Evolutionary conservation across 2,329 filamentous ascomycete species (phyloP).

Genomic region (Eurotiales sp.): DNA sequence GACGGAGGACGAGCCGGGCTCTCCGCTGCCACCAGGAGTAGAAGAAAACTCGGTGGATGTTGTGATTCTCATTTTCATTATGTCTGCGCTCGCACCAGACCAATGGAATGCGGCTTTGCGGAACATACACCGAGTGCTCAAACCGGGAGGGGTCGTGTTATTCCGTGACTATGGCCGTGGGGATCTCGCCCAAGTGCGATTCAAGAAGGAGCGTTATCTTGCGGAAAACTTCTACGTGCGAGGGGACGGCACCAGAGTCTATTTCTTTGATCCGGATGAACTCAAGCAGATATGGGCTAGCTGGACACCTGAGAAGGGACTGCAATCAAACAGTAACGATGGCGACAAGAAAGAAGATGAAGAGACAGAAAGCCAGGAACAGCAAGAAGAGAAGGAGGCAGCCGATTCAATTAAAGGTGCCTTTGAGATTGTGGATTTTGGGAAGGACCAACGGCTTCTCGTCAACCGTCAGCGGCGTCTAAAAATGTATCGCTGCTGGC

Average conservation of each 20-base stretch:
- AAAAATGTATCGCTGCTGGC: conserved; percentile 97
- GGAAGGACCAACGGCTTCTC: conserved; percentile 80
- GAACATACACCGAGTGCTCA: conserved; percentile 79
- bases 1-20: conserved; percentile 1
- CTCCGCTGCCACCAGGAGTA: conserved; percentile 67
- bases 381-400: conserved; percentile 3
- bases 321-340: conserved; percentile 19
- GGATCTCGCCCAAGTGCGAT: conserved; percentile 91
- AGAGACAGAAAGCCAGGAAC: conserved; percentile 6
- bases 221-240: conserved; percentile 97
- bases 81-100: conserved; percentile 78
- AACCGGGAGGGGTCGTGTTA: conserved; percentile 86
- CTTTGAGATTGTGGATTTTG: conserved; percentile 75
- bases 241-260: conserved; percentile 92
- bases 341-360: conserved; percentile 7
- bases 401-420: conserved; percentile 19
- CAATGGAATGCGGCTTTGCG: conserved; percentile 81
- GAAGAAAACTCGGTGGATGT: conserved; percentile 80
- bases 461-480: conserved; percentile 86
- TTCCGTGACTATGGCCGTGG: conserved; percentile 97
- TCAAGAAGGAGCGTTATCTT: conserved; percentile 91
- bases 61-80: conserved; percentile 94
- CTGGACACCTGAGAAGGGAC: conserved; percentile 34
- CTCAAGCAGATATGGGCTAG: conserved; percentile 73
- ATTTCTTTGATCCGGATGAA: conserved; percentile 91